Percentiles rank a stretch among this genome's conserved stretches.
phyloP scores from a whole-genome alignment of 352 stramenopile species.

The Globisporangium parvum region DNA sequence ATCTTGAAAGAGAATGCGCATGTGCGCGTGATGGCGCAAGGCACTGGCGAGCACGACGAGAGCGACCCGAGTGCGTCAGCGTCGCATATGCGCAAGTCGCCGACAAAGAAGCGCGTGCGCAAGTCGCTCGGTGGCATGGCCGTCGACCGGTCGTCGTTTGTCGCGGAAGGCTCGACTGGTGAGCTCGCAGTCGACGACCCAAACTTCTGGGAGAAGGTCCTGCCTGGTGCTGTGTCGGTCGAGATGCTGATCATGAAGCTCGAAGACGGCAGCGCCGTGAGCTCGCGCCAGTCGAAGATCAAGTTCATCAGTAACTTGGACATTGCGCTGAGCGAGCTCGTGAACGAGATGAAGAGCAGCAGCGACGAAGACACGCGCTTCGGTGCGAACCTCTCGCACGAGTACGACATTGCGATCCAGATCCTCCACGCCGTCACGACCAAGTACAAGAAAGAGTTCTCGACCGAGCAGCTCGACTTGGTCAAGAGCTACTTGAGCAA shows the following conservation, averaged over 20 bases:
- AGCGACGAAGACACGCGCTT: conserved; percentile 41
- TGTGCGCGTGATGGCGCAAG: conserved; percentile 50
- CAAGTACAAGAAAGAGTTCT: conserved; percentile 80
- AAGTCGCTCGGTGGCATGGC: conserved; percentile 79
- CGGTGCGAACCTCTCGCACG: conserved; percentile 61
- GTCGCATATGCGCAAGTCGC: conserved; percentile 29
- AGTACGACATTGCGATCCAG: conserved; percentile 85
- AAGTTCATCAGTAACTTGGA: conserved; percentile 88
- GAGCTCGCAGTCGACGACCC: conserved; percentile 94
- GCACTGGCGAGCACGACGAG: conserved; percentile 24
- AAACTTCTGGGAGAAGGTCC: conserved; percentile 95
- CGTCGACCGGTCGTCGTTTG: conserved; percentile 87
- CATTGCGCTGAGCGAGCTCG: conserved; percentile 64
- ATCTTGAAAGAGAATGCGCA: conserved; percentile 87
- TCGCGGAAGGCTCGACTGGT: conserved; percentile 85
- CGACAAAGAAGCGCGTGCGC: conserved; percentile 42
- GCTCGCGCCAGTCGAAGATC: conserved; percentile 77
- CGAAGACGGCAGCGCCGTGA: conserved; percentile 80
- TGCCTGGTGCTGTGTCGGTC: conserved; percentile 78
- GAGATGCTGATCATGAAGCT: conserved; percentile 85
- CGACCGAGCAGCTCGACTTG: conserved; percentile 73
- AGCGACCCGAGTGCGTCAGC: conserved; percentile 18
- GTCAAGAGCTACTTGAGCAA: conserved; percentile 67
- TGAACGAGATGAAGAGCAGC: conserved; percentile 50
- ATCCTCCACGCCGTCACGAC: conserved; percentile 70